Percentiles rank a stretch among this genome's conserved stretches.
Conservation (phyloP, 768 basidiomycete species). For the Harrya chromipes region DNA sequence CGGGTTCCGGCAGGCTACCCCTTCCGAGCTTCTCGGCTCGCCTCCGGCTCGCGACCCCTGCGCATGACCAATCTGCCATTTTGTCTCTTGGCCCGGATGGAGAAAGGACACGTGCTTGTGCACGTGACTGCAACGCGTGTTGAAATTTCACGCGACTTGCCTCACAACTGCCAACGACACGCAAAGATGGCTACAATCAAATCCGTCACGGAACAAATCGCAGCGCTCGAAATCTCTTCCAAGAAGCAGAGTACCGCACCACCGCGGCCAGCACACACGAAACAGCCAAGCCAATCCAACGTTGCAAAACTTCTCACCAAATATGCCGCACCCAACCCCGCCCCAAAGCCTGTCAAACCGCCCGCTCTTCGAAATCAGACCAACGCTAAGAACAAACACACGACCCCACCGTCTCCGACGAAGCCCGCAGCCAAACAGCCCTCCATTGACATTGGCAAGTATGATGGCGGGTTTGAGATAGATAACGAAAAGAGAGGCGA, state of each 20-base stretch:
- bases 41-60: neutral
- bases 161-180: too few relatives aligned
- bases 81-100: too few relatives aligned
- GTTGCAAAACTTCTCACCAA: conserved; percentile 74
- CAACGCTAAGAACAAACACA: conserved; percentile 23
- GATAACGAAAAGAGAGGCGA: conserved; percentile 83
- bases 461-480: conserved; percentile 95
- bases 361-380: conserved; percentile 45
- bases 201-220: conserved; percentile 62
- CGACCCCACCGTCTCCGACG: conserved; percentile 24
- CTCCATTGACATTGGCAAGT: conserved; percentile 75
- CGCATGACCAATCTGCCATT: neutral
- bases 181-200: conserved; percentile 45
- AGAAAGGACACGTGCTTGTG: too few relatives aligned
- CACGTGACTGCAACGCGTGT: conserved; percentile 32
- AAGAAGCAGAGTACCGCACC: conserved; percentile 42
- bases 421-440: conserved; percentile 21
- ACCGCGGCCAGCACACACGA: conserved; percentile 37
- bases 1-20: neutral
- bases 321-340: conserved; percentile 62
- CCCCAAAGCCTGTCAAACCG: conserved; percentile 30
- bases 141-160: neutral
- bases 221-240: conserved; percentile 61
- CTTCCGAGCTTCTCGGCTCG: neutral
- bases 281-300: conserved; percentile 56